These are phyloP conservation scores for Tuber melanosporum DNA, from an alignment of 495 filamentous ascomycete species.

Conservation along the genomic window DNA sequence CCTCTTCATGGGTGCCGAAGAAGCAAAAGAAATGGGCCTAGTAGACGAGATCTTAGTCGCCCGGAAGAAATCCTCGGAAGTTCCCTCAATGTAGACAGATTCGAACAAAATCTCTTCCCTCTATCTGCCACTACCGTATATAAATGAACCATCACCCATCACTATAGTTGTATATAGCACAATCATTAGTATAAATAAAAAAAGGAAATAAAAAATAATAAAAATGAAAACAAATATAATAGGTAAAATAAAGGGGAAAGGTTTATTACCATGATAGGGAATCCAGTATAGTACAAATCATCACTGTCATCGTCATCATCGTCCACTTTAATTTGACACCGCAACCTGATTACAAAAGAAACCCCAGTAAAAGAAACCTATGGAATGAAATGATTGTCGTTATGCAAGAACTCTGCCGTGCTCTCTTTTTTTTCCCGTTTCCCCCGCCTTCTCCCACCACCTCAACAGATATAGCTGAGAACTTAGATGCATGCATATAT, in stretches of 20 bases:
- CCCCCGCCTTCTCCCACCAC: not conserved
- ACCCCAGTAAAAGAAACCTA: not conserved
- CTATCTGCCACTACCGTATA: not conserved
- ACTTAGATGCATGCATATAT: not conserved
- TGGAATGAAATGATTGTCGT: not conserved
- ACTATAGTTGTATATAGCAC: not conserved
- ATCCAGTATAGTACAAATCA: not conserved
- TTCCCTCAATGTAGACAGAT: not conserved
- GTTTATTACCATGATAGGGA: not conserved
- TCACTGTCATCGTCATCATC: not conserved
- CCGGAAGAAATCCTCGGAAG: conserved; percentile 31
- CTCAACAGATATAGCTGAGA: not conserved
- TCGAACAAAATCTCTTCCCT: not conserved
- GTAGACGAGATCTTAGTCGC: conserved; percentile 73
- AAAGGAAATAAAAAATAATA: not conserved
- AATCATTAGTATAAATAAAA: not conserved
- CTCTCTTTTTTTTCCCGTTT: not conserved
- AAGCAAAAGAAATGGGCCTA: conserved; percentile 83
- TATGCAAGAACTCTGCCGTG: not conserved
- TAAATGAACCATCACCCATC: not conserved
- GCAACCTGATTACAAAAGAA: not conserved
- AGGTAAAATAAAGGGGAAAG: not conserved
- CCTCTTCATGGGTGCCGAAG: conserved; percentile 81
- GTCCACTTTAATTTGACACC: not conserved
- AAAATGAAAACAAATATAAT: not conserved